These are phyloP conservation scores for Gentiana straminea DNA, from an alignment of 257 asterid species.

Conservation along the genomic window DNA sequence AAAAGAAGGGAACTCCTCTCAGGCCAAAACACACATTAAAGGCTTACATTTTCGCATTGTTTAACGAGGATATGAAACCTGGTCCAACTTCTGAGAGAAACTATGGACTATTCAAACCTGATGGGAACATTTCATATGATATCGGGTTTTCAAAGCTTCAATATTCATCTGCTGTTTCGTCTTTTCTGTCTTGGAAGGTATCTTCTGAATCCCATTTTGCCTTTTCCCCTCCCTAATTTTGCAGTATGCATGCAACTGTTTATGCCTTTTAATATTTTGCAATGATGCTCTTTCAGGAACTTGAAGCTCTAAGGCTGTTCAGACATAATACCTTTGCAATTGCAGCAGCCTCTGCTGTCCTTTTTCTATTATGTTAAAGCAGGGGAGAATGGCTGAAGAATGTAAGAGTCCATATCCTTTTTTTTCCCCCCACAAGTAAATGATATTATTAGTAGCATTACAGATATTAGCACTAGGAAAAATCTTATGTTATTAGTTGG, in stretches of 20 bases:
- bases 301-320: conserved; percentile 23
- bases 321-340: conserved; percentile 22
- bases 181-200: conserved; percentile 51
- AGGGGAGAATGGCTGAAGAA: background rate
- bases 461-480: conserved; percentile 7
- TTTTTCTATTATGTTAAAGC: conserved; percentile 19
- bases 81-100: conserved; percentile 73
- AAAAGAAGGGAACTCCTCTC: conserved; percentile 87
- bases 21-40: conserved; percentile 65
- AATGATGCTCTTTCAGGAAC: conserved; percentile 42
- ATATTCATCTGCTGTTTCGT: conserved; percentile 59
- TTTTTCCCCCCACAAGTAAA: background rate
- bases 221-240: background rate
- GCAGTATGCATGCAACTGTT: background rate
- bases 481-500: background rate
- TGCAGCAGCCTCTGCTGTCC: conserved; percentile 27
- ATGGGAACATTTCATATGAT: conserved; percentile 73
- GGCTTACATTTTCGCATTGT: conserved; percentile 81
- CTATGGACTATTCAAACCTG: conserved; percentile 75
- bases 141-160: conserved; percentile 66
- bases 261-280: conserved; percentile 1
- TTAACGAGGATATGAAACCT: conserved; percentile 65
- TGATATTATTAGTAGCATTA: background rate
- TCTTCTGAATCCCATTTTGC: background rate
- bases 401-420: no score